These are phyloP conservation scores for Aspergillus leporis DNA, from an alignment of 495 filamentous ascomycete species.

Conservation along the genomic window DNA sequence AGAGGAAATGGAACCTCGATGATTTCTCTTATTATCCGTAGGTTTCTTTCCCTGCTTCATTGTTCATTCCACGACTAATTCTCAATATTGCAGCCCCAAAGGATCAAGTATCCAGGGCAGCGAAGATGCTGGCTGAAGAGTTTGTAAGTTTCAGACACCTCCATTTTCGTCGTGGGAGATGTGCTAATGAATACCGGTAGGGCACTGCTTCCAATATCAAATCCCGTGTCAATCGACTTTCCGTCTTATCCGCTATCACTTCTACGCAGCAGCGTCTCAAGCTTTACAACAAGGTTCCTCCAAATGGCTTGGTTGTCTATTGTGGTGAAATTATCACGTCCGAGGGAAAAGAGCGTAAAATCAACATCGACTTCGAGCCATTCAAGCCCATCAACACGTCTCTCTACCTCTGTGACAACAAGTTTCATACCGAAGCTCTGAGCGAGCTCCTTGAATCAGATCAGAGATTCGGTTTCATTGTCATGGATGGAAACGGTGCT, in stretches of 20 bases:
- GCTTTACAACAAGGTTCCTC: constrained; percentile 96
- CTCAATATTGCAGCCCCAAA: constrained; percentile 68
- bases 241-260: constrained; percentile 95
- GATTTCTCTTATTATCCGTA: constrained; percentile 98
- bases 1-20: constrained; percentile 95
- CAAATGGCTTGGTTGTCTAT: constrained; percentile 96
- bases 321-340: constrained; percentile 99
- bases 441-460: constrained; percentile 96
- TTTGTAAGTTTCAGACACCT: constrained; percentile 60
- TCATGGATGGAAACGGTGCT: constrained; percentile 99
- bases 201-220: constrained; percentile 99
- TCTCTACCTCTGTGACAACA: constrained; percentile 98
- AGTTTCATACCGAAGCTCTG: constrained; percentile 97
- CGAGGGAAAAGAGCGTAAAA: constrained; percentile 97
- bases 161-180: constrained; percentile 23
- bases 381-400: constrained; percentile 99
- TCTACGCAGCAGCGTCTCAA: constrained; percentile 98
- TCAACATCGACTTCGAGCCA: constrained; percentile 99
- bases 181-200: constrained; percentile 36
- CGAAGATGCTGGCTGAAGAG: constrained; percentile 99
- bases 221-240: constrained; percentile 97
- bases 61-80: constrained; percentile 25
- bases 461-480: constrained; percentile 98
- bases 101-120: constrained; percentile 93
- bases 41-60: constrained; percentile 32